Evolutionary conservation across 2,329 filamentous ascomycete species (phyloP).

Genomic region (Colletotrichum sp.): DNA sequence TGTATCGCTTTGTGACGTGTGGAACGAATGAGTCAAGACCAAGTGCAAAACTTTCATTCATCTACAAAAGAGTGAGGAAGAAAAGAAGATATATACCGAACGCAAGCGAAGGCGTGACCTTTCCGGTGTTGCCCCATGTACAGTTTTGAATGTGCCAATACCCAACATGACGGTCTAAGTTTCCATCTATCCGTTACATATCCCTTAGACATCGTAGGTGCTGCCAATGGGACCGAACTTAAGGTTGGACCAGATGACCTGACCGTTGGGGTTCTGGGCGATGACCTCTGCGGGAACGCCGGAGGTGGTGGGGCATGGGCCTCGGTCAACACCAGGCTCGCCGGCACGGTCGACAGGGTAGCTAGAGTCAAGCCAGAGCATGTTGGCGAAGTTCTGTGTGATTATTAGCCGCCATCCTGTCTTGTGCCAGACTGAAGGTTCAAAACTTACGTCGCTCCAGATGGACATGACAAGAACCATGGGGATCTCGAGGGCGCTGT

Average conservation of each 20-base stretch:
- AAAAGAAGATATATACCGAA: slow-evolving; percentile 7
- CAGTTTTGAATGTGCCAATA: background rate
- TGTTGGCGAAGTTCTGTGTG: slow-evolving; percentile 57
- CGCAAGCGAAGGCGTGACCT: background rate
- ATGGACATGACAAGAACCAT: slow-evolving; percentile 68
- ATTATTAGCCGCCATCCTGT: background rate
- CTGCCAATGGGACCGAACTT: slow-evolving; percentile 51
- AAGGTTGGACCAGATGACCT: slow-evolving; percentile 54
- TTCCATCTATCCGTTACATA: background rate
- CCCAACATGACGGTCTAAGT: background rate
- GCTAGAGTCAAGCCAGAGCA: slow-evolving; percentile 68
- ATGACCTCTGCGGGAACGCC: slow-evolving; percentile 51
- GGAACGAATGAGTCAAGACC: too few species aligned
- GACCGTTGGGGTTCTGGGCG: slow-evolving; percentile 37
- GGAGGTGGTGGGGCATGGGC: slow-evolving; percentile 47
- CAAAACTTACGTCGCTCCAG: slow-evolving; percentile 56
- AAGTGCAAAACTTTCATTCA: background rate
- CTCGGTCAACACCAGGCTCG: slow-evolving; percentile 48
- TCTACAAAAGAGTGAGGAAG: background rate
- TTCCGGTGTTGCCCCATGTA: background rate
- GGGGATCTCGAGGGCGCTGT: slow-evolving; percentile 52
- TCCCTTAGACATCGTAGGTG: slow-evolving; percentile 29
- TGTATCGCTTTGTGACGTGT: too few species aligned
- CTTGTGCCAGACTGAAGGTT: rapidly evolving
- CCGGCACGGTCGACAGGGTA: slow-evolving; percentile 45